These are phyloP conservation scores for Lagenaria siceraria DNA, from an alignment of 306 rosid genomes.

Conservation along the genomic window DNA sequence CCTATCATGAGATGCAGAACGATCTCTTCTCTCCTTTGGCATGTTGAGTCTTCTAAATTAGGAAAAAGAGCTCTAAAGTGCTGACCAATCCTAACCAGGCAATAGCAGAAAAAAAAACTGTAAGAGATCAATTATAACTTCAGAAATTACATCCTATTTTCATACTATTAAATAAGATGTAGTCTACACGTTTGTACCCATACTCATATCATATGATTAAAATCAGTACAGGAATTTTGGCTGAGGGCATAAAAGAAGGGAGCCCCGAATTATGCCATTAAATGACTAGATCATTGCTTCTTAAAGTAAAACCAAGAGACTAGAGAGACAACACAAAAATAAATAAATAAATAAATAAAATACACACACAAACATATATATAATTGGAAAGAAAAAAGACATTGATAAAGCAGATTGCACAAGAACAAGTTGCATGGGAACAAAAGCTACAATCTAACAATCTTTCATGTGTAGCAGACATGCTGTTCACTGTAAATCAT, in stretches of 20 bases:
- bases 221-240: background rate
- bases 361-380: no score
- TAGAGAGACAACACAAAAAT: background rate
- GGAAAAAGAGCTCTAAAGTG: background rate
- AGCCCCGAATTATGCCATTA: background rate
- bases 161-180: background rate
- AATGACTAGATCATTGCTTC: background rate
- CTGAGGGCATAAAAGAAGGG: background rate
- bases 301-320: background rate
- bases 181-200: background rate
- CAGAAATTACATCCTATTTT: background rate
- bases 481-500: background rate
- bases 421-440: background rate
- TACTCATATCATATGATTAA: background rate
- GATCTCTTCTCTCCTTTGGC: conserved; percentile 94
- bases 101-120: background rate
- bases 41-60: conserved; percentile 20
- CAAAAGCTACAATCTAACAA: background rate
- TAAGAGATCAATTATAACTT: background rate
- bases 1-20: conserved; percentile 64
- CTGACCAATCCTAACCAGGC: conserved; percentile 3
- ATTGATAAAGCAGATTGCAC: background rate
- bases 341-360: no score
- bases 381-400: background rate
- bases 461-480: background rate